Evolutionary conservation across 208 protist genomes (phyloP).

Genomic region (Angomonas ambiguus): DNA sequence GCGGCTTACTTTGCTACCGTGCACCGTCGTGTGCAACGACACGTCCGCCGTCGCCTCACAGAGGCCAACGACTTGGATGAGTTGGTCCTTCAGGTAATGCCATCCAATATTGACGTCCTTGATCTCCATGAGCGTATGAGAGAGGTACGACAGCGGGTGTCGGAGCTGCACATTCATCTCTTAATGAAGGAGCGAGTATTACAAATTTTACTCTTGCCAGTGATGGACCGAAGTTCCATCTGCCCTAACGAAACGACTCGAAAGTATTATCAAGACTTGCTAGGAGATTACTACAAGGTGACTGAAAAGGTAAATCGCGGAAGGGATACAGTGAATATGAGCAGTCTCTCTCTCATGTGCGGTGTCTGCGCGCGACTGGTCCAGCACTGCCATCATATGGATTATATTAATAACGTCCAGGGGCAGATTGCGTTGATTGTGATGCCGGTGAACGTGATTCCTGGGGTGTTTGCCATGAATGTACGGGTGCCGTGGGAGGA

Average conservation of each 20-base stretch:
- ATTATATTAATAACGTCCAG: constrained; percentile 79
- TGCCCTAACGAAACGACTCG: constrained; percentile 10
- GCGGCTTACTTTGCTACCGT: constrained; percentile 54
- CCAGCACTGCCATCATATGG: constrained; percentile 79
- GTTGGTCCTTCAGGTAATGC: constrained; percentile 73
- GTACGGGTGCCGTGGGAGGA: constrained; percentile 56
- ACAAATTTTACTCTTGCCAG: constrained; percentile 63
- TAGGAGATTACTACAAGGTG: constrained; percentile 52
- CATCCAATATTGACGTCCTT: constrained; percentile 58
- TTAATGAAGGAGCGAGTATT: constrained; percentile 73
- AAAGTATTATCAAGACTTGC: constrained; percentile 3
- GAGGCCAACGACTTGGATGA: constrained; percentile 75
- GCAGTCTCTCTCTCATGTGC: constrained; percentile 78
- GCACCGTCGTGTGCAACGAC: constrained; percentile 42
- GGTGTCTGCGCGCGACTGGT: constrained; percentile 73
- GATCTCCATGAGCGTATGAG: constrained; percentile 66
- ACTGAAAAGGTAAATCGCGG: constrained; percentile 47
- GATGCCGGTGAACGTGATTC: constrained; percentile 74
- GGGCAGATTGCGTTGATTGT: constrained; percentile 66
- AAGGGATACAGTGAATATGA: constrained; percentile 65
- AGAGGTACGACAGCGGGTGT: constrained; percentile 42
- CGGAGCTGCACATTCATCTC: constrained; percentile 46
- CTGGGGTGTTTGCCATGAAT: constrained; percentile 70
- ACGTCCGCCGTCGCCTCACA: constrained; percentile 38
- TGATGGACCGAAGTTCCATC: constrained; percentile 34